Evolutionary conservation across 2,329 filamentous ascomycete species (phyloP).

Genomic region (Colletotrichum sp.): DNA sequence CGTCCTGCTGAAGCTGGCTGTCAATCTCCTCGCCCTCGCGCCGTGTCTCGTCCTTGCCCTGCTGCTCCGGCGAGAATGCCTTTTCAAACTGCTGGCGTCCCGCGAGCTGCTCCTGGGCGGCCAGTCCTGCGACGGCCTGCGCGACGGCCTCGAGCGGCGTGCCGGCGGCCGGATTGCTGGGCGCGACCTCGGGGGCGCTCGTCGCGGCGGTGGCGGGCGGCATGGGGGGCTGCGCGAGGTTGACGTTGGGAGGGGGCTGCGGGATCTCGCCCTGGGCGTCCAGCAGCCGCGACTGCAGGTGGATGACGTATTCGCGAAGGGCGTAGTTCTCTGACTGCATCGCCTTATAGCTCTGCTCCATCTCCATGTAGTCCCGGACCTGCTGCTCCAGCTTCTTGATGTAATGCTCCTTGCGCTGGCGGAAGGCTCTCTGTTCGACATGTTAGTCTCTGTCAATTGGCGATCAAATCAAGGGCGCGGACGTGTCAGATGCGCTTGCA

Average conservation of each 20-base stretch:
- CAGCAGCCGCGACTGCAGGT: slow-evolving; percentile 84
- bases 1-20: slow-evolving; percentile 53
- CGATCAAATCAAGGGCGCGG: neutral
- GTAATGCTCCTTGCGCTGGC: slow-evolving; percentile 96
- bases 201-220: slow-evolving; percentile 30
- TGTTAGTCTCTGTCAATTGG: slow-evolving; percentile 24
- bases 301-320: slow-evolving; percentile 90
- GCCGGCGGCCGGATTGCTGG: slow-evolving; percentile 28
- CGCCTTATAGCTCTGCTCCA: slow-evolving; percentile 80
- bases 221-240: slow-evolving; percentile 60
- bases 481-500: neutral
- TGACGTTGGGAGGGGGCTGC: slow-evolving; percentile 80
- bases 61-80: slow-evolving; percentile 41
- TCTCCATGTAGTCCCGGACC: slow-evolving; percentile 77
- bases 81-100: slow-evolving; percentile 40
- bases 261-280: slow-evolving; percentile 86
- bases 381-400: slow-evolving; percentile 98
- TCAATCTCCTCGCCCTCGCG: slow-evolving; percentile 60
- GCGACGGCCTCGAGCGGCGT: slow-evolving; percentile 55
- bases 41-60: slow-evolving; percentile 43
- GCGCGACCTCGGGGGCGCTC: neutral
- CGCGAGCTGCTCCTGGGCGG: slow-evolving; percentile 44
- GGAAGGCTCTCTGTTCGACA: slow-evolving; percentile 80
- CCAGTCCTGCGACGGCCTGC: slow-evolving; percentile 51
- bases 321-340: slow-evolving; percentile 89